phyloP scores from a whole-genome alignment of 805 yeast genomes.

The Torulaspora indica region DNA sequence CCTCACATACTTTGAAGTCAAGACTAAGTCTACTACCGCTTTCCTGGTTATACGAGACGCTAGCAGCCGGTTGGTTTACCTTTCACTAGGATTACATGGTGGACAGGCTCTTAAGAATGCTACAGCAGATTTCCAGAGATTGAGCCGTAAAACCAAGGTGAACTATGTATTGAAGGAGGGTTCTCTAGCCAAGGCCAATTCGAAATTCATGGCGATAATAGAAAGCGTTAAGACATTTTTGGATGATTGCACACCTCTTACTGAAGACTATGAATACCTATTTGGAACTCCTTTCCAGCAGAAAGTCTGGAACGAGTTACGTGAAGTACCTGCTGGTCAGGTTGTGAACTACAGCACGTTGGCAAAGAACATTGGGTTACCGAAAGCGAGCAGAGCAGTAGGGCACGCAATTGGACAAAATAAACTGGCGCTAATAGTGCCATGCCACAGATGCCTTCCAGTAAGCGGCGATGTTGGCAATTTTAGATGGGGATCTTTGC shows the following conservation, averaged over 20 bases:
- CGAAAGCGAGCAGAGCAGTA: constrained; percentile 37
- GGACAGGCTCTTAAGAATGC: constrained; percentile 12
- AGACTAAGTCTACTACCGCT: constrained; percentile 13
- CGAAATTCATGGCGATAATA: constrained; percentile 1
- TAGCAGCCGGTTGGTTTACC: constrained; percentile 18
- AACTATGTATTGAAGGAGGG: constrained; percentile 2
- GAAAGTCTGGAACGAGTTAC: constrained; percentile 38
- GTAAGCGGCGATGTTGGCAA: constrained; percentile 36
- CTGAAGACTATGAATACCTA: constrained; percentile 27
- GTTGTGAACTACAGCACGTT: constrained; percentile 35
- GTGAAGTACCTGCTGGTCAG: constrained; percentile 30
- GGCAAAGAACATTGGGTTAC: constrained; percentile 33
- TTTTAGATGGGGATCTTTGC: constrained; percentile 38
- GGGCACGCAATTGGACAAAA: constrained; percentile 43
- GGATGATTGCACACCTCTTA: constrained; percentile 5
- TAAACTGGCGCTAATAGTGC: constrained; percentile 39
- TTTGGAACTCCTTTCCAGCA: constrained; percentile 41
- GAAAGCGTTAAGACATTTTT: not conserved
- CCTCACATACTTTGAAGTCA: constrained; percentile 18
- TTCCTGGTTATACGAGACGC: constrained; percentile 15
- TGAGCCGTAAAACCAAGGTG: constrained; percentile 20
- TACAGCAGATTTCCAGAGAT: constrained; percentile 11
- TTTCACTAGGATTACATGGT: constrained; percentile 19
- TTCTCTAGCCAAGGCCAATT: not conserved
- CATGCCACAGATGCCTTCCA: constrained; percentile 43